phyloP scores from a whole-genome alignment of 257 asterid genomes.

The Solanum corneliomulleri region DNA sequence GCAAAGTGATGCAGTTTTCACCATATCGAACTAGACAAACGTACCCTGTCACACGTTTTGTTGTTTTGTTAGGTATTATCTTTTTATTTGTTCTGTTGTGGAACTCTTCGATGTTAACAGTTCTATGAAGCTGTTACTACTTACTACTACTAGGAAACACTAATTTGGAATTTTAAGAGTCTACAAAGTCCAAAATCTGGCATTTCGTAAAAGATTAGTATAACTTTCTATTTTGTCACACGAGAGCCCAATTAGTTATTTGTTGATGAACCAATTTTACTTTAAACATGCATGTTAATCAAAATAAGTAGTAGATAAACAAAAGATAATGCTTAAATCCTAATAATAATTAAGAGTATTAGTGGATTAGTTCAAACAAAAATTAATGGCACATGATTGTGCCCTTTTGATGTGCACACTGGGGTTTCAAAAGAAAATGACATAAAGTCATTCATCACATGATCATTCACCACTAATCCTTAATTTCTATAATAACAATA shows the following conservation, averaged over 20 bases:
- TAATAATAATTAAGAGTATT: neutral
- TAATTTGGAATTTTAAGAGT: neutral
- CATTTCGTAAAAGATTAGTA: neutral
- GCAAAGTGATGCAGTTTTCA: neutral
- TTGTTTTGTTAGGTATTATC: neutral
- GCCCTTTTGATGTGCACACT: constrained; percentile 5
- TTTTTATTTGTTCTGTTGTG: neutral
- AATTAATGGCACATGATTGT: neutral
- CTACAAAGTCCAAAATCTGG: neutral
- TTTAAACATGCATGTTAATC: neutral
- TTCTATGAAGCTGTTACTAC: neutral
- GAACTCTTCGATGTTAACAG: neutral
- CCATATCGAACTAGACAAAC: neutral
- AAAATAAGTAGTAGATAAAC: neutral
- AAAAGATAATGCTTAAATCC: neutral
- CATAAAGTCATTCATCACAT: constrained; percentile 21
- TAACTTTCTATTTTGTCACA: neutral
- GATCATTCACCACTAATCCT: neutral
- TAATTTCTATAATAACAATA: neutral
- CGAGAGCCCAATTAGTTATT: neutral
- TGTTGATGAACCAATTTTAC: neutral
- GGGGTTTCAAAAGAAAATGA: constrained; percentile 14
- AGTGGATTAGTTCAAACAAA: constrained; percentile 4
- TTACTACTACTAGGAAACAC: neutral
- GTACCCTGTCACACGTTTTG: neutral